Evolutionary conservation across 2,329 filamentous ascomycete species (phyloP), one percentile per base, ranked within the genome.

Genomic region (Zalaria obscura): DNA sequence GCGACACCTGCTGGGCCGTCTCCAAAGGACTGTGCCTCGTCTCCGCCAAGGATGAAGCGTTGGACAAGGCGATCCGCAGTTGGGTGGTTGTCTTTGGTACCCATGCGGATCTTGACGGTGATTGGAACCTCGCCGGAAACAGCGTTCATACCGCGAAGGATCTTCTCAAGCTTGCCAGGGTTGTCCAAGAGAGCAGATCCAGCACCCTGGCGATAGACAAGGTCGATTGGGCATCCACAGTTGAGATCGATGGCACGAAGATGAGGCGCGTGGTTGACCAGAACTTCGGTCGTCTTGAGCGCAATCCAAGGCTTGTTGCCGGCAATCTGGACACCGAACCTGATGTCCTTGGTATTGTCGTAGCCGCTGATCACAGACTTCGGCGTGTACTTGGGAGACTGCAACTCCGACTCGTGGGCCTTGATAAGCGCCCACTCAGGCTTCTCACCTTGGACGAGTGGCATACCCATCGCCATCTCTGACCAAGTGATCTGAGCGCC

Each of bases 401-500:
- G 62, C 11, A 81, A 68, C 61, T 98, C 91, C 5, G 80, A 83
- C 57, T 87, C 78, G 57, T 98, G 91, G 3, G 85, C 85, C 61
- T 91, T 93, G 71, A 96, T 76, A 42, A 98, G 69, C 18, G 91
- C 87, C 91, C 91, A 98, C 65, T 98, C 91, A 2, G 80, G 73
- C 63, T 89, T 93, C 48, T 83, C 76, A 31, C 91, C 91, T 60
- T 95, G 87, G 4, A 98, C 72, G 35, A 98, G 65, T 6, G 89
- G 88, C 61, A 93, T 67, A 27, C 85, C 80, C 74, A 98, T 83
- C 3, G 89, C 91, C 91, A 98, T 98, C 63, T 98, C 91, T 0
- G 89, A 96, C 67, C 94, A 98, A 0, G 91, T 98, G 38, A 93
- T 71, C 56, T 95, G 83, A 27, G 87, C 88, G 31, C 91, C 91